These are phyloP conservation scores for Verticillium nubilum DNA, from an alignment of 2,329 filamentous ascomycete genomes.

Conservation along the genomic window DNA sequence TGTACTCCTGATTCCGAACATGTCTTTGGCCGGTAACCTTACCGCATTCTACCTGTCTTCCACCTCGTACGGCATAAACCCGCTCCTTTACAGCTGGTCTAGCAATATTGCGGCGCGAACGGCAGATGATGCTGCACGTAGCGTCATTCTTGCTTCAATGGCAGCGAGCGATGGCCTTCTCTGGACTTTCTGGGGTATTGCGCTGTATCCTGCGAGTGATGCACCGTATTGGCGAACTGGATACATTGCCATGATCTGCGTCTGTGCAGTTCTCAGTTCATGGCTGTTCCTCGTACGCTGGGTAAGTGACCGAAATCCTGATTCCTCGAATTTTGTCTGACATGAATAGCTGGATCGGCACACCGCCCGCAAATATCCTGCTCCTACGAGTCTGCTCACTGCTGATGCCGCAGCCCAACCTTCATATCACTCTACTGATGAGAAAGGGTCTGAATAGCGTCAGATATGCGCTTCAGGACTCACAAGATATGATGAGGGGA, in stretches of 20 bases:
- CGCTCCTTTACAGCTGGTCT: constrained; percentile 19
- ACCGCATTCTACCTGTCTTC: constrained; percentile 18
- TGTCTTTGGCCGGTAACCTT: constrained; percentile 14
- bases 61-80: constrained; percentile 18
- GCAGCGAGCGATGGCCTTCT: constrained; percentile 30
- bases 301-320: not conserved
- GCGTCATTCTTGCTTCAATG: constrained; percentile 33
- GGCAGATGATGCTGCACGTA: constrained; percentile 32
- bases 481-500: no score
- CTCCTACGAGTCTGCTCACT: not conserved
- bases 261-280: not conserved
- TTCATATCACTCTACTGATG: not conserved
- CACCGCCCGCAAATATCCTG: not conserved
- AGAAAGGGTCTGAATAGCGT: not conserved
- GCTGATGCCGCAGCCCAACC: not conserved
- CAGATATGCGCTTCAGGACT: not conserved
- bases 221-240: constrained; percentile 33
- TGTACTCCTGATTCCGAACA: constrained; percentile 14
- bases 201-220: constrained; percentile 33
- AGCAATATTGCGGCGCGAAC: constrained; percentile 15
- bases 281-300: constrained; percentile 1
- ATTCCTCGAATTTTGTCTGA: not conserved
- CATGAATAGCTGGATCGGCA: not conserved
- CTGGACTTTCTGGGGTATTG: constrained; percentile 40
- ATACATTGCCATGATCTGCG: constrained; percentile 16